Percentiles rank a stretch among this genome's conserved stretches.
Conservation (phyloP, 2,329 filamentous ascomycete species). For the Conoideocrella luteorostrata region DNA sequence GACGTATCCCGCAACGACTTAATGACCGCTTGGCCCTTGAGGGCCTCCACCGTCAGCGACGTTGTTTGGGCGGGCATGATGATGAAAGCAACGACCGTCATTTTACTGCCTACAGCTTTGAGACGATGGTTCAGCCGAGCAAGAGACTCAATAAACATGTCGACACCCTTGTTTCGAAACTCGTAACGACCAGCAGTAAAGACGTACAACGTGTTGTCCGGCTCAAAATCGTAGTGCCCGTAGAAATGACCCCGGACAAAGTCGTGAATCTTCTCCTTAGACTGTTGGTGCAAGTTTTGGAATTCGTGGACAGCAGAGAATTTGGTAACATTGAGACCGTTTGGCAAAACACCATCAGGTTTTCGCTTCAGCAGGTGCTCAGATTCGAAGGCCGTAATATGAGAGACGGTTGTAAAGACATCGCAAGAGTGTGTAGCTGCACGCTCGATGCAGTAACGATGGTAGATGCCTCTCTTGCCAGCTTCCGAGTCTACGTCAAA, state of each 20-base stretch:
- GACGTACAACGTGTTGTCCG: conserved; percentile 94
- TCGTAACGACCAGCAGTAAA: conserved; percentile 97
- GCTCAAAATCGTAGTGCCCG: conserved; percentile 93
- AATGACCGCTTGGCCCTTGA: conserved; percentile 95
- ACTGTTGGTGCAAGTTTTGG: conserved; percentile 93
- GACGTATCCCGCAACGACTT: conserved; percentile 93
- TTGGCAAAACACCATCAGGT: conserved; percentile 91
- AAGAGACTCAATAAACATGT: conserved; percentile 98
- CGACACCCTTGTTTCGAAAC: conserved; percentile 96
- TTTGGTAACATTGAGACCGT: conserved; percentile 93
- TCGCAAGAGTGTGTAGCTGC: conserved; percentile 87
- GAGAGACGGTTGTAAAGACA: conserved; percentile 97
- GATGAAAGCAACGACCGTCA: conserved; percentile 93
- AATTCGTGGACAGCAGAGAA: conserved; percentile 98
- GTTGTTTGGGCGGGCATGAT: conserved; percentile 98
- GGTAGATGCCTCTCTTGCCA: conserved; percentile 96
- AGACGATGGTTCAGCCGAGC: conserved; percentile 91
- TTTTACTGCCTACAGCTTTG: conserved; percentile 78
- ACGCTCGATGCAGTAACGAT: conserved; percentile 95
- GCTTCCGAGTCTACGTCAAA: conserved; percentile 97
- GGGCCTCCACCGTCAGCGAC: conserved; percentile 87
- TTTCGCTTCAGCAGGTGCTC: conserved; percentile 97
- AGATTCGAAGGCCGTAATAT: conserved; percentile 97
- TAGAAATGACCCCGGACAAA: conserved; percentile 98
- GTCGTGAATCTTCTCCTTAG: conserved; percentile 97